Evolutionary conservation across 306 rosid species (phyloP).

Genomic region (Prunus dulcis): DNA sequence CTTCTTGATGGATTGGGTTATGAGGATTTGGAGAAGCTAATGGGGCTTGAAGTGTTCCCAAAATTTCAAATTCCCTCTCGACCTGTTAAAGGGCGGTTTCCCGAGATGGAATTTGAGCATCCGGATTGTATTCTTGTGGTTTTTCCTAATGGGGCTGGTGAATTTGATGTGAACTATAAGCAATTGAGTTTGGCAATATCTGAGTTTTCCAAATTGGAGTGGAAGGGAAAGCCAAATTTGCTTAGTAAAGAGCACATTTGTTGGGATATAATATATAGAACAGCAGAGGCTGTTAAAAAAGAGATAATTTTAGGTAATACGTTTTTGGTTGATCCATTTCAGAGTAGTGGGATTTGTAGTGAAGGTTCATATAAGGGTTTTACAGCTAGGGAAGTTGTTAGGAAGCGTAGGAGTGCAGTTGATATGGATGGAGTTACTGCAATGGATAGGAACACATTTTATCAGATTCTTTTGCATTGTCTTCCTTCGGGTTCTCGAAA

Average conservation of each 20-base stretch:
- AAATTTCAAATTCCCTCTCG: conserved; percentile 55
- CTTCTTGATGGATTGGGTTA: conserved; percentile 67
- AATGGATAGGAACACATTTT: conserved; percentile 65
- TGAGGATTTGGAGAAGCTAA: conserved; percentile 69
- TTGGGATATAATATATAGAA: conserved; percentile 82
- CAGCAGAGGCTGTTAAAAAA: conserved; percentile 73
- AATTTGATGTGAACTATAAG: conserved; percentile 54
- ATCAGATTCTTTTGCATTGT: conserved; percentile 80
- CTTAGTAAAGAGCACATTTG: conserved; percentile 88
- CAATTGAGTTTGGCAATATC: conserved; percentile 51
- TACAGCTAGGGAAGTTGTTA: conserved; percentile 64
- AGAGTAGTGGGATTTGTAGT: conserved; percentile 50
- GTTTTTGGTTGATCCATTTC: conserved; percentile 51
- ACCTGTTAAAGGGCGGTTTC: conserved; percentile 71
- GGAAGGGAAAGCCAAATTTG: conserved; percentile 76
- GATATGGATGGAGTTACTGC: conserved; percentile 82
- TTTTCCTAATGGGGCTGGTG: conserved; percentile 50
- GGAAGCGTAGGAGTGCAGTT: conserved; percentile 93
- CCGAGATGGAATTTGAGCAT: conserved; percentile 82
- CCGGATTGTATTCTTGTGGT: conserved; percentile 84
- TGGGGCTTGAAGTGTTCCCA: conserved; percentile 64
- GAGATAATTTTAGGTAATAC: conserved; percentile 35
- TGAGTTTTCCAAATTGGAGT: conserved; percentile 52
- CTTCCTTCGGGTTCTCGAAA: conserved; percentile 73
- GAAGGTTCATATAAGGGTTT: conserved; percentile 50